Base-by-base conservation (phyloP, 1,284 basidiomycete genomes). In the Trametes hirsuta region DNA sequence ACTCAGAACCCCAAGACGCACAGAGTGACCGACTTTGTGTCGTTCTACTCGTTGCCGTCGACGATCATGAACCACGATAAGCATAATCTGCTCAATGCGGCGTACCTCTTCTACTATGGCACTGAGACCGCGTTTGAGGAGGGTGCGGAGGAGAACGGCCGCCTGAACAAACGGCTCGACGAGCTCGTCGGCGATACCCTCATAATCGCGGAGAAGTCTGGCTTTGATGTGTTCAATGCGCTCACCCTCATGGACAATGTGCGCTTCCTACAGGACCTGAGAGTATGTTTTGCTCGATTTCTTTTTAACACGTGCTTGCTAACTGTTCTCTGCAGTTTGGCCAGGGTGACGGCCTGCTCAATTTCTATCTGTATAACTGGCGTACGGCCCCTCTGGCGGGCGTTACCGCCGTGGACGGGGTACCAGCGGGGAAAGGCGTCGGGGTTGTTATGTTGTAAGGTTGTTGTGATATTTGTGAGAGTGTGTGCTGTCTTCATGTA, bases 221-320 rank as follows among this genome's bases (percentile, higher is more conserved):
- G 87, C 49, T 98, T 99, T 70, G 97, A 99, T 73, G 97, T 99
- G 9, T 88, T 99, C 75, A 99, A 99, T 75, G 94, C 93, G 1
- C 77, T 99, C 61, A 97, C 95, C 9, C 77, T 98, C 60, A 94
- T 98, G 89, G 97, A 99, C 75, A 99, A 98, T 74, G 81, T 87
- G 60, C 74, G 84, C 49, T 90, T 99, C 76, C 73, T 99, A 55
- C 76, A 85, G 36, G 93, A 97, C 59, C 82, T 95, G 59, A 91
- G 90, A 84, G 93, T 92, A 64, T 58, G 82, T 69, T 36, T 34
- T 47, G 35, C 14, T 47, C 6, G n/a, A 4, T n/a, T 40, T 5
- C 41, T 10, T 42, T 46, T 5, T 25, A 14, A 35, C 30, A 6
- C 12, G 25, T n/a, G 14, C 25, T 34, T 3, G 24, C 46, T 22